phyloP scores from a whole-genome alignment of 768 basidiomycete species.

The Lactarius pseudohatsudake region DNA sequence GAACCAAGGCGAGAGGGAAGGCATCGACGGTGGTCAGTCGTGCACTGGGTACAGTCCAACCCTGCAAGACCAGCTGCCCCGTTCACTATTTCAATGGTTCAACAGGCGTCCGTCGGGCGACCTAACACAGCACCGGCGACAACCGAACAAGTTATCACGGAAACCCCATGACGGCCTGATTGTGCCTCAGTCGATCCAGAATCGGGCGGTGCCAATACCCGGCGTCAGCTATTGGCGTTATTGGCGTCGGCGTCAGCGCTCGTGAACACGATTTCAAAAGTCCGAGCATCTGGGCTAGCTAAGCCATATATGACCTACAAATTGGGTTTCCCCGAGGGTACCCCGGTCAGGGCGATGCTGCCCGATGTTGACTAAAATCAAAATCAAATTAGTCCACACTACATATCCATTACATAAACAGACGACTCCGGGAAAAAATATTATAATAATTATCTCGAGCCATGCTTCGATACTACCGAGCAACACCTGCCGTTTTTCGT shows the following conservation, averaged over 20 bases:
- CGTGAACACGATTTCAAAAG: background rate
- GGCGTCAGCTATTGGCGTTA: background rate
- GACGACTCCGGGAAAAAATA: background rate
- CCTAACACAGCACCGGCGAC: background rate
- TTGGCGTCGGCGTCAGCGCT: background rate
- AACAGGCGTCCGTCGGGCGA: background rate
- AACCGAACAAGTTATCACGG: background rate
- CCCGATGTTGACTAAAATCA: too few species aligned
- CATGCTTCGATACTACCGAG: slow-evolving; percentile 11
- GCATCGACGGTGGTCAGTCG: slow-evolving; percentile 18
- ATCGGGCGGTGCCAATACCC: background rate
- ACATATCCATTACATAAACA: background rate
- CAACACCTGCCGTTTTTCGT: background rate
- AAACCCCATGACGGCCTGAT: background rate
- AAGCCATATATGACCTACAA: background rate
- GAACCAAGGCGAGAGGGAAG: slow-evolving; percentile 9
- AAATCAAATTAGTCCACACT: background rate
- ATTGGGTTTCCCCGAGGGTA: too few species aligned
- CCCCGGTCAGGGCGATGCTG: background rate
- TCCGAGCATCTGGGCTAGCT: background rate
- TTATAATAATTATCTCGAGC: background rate
- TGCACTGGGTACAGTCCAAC: background rate
- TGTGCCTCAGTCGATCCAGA: slow-evolving; percentile 2
- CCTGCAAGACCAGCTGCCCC: too few species aligned
- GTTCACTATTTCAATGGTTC: background rate